Percentiles rank a stretch among this genome's conserved stretches.
Conservation (phyloP, 495 filamentous ascomycete genomes). For the Hapsidospora chrysogenum region DNA sequence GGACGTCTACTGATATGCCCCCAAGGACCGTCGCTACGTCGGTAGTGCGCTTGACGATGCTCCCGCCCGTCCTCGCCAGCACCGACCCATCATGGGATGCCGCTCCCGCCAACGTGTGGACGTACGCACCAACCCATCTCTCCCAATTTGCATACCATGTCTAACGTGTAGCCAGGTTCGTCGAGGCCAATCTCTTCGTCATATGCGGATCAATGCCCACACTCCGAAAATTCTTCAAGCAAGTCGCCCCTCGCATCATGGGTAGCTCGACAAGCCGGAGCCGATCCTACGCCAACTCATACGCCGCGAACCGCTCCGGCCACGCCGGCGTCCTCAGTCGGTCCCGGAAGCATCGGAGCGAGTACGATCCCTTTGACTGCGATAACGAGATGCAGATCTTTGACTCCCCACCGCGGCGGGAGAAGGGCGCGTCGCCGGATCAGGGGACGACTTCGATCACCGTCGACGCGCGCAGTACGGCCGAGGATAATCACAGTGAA, state of each 20-base stretch:
- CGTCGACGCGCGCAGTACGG: not conserved
- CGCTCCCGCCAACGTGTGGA: not conserved
- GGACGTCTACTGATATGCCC: too few relatives aligned
- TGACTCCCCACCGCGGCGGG: too few relatives aligned
- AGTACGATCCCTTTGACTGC: not conserved
- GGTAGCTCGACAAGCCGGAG: not conserved
- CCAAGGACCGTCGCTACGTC: not conserved
- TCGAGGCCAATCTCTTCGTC: not conserved
- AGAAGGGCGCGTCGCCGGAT: not conserved
- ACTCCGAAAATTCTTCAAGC: not conserved
- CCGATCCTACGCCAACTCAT: not conserved
- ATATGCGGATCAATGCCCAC: not conserved
- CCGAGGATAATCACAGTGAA: not conserved
- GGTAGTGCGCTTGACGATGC: slow-evolving; percentile 1
- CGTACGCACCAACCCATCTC: not conserved
- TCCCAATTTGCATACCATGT: not conserved
- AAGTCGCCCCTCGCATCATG: not conserved
- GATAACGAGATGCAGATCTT: not conserved
- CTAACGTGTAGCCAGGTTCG: not conserved
- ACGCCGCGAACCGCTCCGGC: not conserved
- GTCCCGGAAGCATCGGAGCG: not conserved
- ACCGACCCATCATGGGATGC: not conserved
- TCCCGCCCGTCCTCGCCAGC: not conserved
- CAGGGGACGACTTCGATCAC: not conserved
- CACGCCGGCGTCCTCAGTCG: not conserved